These are phyloP conservation scores for Phaffomyces antillensis DNA, from an alignment of 805 yeast genomes.

Conservation along the genomic window DNA sequence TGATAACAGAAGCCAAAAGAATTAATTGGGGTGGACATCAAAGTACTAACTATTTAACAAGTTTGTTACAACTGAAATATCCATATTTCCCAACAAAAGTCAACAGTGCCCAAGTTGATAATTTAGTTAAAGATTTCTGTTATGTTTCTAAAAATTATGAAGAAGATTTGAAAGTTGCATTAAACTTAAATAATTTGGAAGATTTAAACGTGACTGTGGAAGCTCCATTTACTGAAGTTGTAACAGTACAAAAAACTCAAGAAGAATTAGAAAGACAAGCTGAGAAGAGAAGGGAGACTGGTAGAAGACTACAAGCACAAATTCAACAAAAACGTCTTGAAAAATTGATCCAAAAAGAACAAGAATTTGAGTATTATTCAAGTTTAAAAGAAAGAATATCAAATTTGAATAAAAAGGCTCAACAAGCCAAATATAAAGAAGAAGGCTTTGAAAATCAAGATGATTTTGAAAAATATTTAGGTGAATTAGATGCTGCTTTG, in stretches of 20 bases:
- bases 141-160: constrained; percentile 66
- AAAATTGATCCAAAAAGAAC: constrained; percentile 70
- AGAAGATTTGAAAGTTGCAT: constrained; percentile 47
- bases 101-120: constrained; percentile 53
- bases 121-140: constrained; percentile 68
- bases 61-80: constrained; percentile 68
- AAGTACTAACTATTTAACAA: constrained; percentile 55
- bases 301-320: constrained; percentile 84
- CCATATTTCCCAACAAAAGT: constrained; percentile 85
- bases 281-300: constrained; percentile 77
- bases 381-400: constrained; percentile 47
- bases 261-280: constrained; percentile 76
- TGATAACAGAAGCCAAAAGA: constrained; percentile 63
- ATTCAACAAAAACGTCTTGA: constrained; percentile 81
- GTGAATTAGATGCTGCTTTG: constrained; percentile 59
- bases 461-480: constrained; percentile 62
- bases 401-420: constrained; percentile 44
- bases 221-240: constrained; percentile 66
- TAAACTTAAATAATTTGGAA: constrained; percentile 60
- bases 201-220: constrained; percentile 71
- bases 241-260: constrained; percentile 67
- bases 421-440: constrained; percentile 46
- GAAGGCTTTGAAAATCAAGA: constrained; percentile 76
- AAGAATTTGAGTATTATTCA: constrained; percentile 68
- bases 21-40: constrained; percentile 90